These are phyloP conservation scores for Citeromyces nyonsensis DNA, from an alignment of 805 yeast species.

Conservation along the genomic window DNA sequence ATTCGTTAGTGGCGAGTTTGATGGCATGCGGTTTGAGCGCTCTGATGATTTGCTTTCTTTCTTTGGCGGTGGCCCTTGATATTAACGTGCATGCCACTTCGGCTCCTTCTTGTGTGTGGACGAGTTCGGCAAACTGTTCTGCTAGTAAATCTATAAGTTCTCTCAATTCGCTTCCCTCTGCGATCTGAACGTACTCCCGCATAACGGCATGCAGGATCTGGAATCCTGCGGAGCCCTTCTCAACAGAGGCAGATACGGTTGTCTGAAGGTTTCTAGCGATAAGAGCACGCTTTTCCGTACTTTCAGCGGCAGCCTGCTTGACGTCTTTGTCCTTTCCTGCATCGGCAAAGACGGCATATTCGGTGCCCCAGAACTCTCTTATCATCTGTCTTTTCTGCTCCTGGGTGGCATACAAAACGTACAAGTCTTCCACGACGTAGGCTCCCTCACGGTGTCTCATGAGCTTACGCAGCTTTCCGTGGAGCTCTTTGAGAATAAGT, in stretches of 20 bases:
- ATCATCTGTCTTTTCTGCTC: slow-evolving; percentile 84
- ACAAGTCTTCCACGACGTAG: slow-evolving; percentile 89
- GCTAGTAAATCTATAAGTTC: slow-evolving; percentile 72
- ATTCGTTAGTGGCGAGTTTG: slow-evolving; percentile 68
- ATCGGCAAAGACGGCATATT: slow-evolving; percentile 80
- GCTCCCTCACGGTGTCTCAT: slow-evolving; percentile 98
- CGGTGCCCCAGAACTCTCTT: slow-evolving; percentile 94
- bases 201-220: slow-evolving; percentile 92
- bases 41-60: slow-evolving; percentile 67
- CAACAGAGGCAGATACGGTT: slow-evolving; percentile 81
- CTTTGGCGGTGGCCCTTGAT: slow-evolving; percentile 81
- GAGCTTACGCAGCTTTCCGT: slow-evolving; percentile 79
- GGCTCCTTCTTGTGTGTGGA: slow-evolving; percentile 89
- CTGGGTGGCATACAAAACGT: slow-evolving; percentile 66
- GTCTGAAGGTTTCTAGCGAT: slow-evolving; percentile 64
- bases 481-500: slow-evolving; percentile 65
- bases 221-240: slow-evolving; percentile 93
- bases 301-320: slow-evolving; percentile 47
- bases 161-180: slow-evolving; percentile 53
- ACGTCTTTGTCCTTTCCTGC: slow-evolving; percentile 49
- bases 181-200: slow-evolving; percentile 71
- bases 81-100: slow-evolving; percentile 77
- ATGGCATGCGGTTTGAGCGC: slow-evolving; percentile 62
- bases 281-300: slow-evolving; percentile 64
- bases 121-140: slow-evolving; percentile 88